Conservation (phyloP, 1,284 basidiomycete species). For the Leccinum glutinopallens region DNA sequence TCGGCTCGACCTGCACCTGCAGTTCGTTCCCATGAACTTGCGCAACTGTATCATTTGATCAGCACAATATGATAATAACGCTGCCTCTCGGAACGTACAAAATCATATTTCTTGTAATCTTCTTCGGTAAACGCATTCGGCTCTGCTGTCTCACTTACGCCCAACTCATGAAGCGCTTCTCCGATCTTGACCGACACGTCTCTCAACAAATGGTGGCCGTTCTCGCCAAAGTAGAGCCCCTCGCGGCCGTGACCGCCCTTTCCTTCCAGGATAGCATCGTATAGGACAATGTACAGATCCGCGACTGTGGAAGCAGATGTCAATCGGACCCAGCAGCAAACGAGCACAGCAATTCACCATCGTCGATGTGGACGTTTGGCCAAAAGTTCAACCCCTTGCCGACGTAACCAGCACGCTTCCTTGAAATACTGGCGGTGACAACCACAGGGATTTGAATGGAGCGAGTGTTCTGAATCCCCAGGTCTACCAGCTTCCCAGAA, state of each 20-base stretch:
- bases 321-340: neutral
- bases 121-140: constrained; percentile 37
- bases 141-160: constrained; percentile 33
- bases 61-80: neutral
- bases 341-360: constrained; percentile 26
- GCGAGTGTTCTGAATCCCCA: constrained; percentile 39
- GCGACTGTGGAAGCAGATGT: constrained; percentile 21
- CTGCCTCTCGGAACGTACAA: constrained; percentile 1
- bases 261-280: constrained; percentile 35
- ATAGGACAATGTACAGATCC: constrained; percentile 38
- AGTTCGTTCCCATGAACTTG: constrained; percentile 52
- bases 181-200: constrained; percentile 35
- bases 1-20: constrained; percentile 51
- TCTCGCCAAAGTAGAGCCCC: constrained; percentile 54
- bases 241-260: constrained; percentile 46
- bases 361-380: constrained; percentile 31
- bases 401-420: constrained; percentile 38
- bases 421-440: constrained; percentile 32
- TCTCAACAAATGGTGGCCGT: constrained; percentile 44
- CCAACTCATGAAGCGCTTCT: constrained; percentile 32
- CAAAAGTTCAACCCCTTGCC: constrained; percentile 29
- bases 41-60: constrained; percentile 31
- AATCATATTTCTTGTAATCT: constrained; percentile 34
- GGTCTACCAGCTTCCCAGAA: constrained; percentile 37
- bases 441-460: constrained; percentile 42